Conservation (phyloP, 2,329 filamentous ascomycete genomes). For the Aureobasidium sp. region DNA sequence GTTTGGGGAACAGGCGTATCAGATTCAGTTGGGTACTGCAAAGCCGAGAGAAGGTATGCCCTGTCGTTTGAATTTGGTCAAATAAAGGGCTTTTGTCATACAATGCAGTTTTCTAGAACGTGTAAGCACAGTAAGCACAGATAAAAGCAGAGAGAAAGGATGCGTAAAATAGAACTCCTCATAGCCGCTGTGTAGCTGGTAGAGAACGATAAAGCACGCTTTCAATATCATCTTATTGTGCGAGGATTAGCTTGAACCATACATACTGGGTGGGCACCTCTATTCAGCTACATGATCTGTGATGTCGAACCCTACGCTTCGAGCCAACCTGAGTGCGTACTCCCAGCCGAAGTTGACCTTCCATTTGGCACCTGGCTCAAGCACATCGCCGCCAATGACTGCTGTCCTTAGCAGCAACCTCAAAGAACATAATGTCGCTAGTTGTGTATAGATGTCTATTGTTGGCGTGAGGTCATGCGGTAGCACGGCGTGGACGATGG, state of each 20-base stretch:
- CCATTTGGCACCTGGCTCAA: constrained; percentile 68
- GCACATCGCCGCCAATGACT: constrained; percentile 52
- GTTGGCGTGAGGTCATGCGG: constrained; percentile 38
- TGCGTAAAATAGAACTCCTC: background rate
- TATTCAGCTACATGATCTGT: constrained; percentile 69
- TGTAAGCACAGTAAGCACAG: too few species aligned
- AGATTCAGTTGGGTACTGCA: constrained; percentile 28
- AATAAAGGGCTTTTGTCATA: background rate
- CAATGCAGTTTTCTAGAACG: too few species aligned
- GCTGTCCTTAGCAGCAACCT: constrained; percentile 59
- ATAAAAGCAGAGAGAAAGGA: background rate
- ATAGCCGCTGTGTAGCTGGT: background rate
- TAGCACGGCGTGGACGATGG: constrained; percentile 65
- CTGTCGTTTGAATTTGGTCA: constrained; percentile 23
- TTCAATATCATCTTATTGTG: background rate
- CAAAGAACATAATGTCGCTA: constrained; percentile 67
- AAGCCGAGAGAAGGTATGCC: constrained; percentile 31
- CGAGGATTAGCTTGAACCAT: background rate
- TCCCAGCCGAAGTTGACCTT: constrained; percentile 76
- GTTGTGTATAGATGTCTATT: constrained; percentile 45
- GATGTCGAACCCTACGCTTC: constrained; percentile 70
- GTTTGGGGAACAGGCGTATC: constrained; percentile 31
- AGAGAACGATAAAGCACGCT: background rate
- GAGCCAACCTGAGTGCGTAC: constrained; percentile 60
- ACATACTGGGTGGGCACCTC: background rate